Base-by-base conservation (phyloP, 805 yeast species). In the Saccharomycopsis schoenii region DNA sequence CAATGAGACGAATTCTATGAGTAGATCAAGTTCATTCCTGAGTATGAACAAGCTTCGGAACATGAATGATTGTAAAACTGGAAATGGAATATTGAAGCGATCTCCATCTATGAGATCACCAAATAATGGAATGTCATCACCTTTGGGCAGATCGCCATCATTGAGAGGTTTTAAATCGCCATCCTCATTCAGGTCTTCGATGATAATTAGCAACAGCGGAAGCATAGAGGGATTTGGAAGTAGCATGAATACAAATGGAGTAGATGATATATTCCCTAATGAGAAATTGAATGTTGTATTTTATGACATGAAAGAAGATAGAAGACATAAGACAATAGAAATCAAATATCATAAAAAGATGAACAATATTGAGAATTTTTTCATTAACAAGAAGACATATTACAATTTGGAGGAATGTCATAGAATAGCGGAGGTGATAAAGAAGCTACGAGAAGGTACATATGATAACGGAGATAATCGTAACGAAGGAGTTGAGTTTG, bases 251-350 rank as follows among this genome's bases (percentile, higher is more conserved):
- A 15, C 41, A 11, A 51, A 51, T 29, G 24, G 15, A 81, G 82
- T 69, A 84, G 34, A 24, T 21, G 52, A 17, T 2, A 24, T 85
- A 1, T 83, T 86, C 86, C 85, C 86, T 5, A 78, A 81, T 19
- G 66, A 70, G 11, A 76, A 76, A 40, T 71, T 69, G 2, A 86
- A 86, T 12, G 80, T 81, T 83, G 79, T 82, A 82, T 82, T 83
- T 67, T 83, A 86, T 86, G 82, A 64, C 36, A 61, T 59, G 41
- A 24, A 19, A 8, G 29, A 42, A 12, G 21, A 36, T 40, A 15
- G 79, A 1, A 74, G 77, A 61, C 80, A 77, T 67, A 84, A 85
- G 11, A 76, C 78, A 58, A 85, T 82, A 68, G 86, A 82, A 67
- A 74, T 83, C 59, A 76, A 82, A 58, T 75, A 75, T 1, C 73